These are phyloP conservation scores for Didymella sp. DNA, from an alignment of 2,329 filamentous ascomycete genomes.

Conservation along the genomic window DNA sequence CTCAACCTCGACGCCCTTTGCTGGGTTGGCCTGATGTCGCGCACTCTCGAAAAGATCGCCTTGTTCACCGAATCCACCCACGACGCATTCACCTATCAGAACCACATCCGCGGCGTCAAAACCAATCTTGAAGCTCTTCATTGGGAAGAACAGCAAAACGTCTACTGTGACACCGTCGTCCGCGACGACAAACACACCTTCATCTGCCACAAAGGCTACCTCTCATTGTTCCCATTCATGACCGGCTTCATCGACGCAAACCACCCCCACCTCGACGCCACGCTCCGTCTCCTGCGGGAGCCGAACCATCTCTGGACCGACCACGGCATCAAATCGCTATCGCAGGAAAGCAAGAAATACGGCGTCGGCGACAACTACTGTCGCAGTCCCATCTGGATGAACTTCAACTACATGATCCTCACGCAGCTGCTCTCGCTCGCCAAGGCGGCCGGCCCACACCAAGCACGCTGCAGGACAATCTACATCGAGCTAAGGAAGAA, in stretches of 20 bases:
- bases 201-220: constrained; percentile 92
- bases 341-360: constrained; percentile 78
- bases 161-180: constrained; percentile 90
- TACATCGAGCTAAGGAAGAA: constrained; percentile 81
- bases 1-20: constrained; percentile 90
- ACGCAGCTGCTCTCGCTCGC: constrained; percentile 66
- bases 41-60: constrained; percentile 78
- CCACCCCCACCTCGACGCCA: constrained; percentile 73
- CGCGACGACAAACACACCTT: constrained; percentile 83
- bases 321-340: constrained; percentile 84
- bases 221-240: constrained; percentile 89
- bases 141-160: constrained; percentile 80
- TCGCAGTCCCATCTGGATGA: constrained; percentile 93
- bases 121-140: constrained; percentile 88
- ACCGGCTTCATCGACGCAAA: constrained; percentile 77
- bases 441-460: constrained; percentile 63
- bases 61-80: constrained; percentile 73
- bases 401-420: constrained; percentile 90
- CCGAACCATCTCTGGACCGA: constrained; percentile 84
- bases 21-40: constrained; percentile 95
- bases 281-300: constrained; percentile 78
- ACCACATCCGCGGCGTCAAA: constrained; percentile 74
- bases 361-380: constrained; percentile 94
- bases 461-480: constrained; percentile 71
- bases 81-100: constrained; percentile 73